These are phyloP conservation scores for Dipteronia dyeriana DNA, from an alignment of 345 rosid species.

Conservation along the genomic window DNA sequence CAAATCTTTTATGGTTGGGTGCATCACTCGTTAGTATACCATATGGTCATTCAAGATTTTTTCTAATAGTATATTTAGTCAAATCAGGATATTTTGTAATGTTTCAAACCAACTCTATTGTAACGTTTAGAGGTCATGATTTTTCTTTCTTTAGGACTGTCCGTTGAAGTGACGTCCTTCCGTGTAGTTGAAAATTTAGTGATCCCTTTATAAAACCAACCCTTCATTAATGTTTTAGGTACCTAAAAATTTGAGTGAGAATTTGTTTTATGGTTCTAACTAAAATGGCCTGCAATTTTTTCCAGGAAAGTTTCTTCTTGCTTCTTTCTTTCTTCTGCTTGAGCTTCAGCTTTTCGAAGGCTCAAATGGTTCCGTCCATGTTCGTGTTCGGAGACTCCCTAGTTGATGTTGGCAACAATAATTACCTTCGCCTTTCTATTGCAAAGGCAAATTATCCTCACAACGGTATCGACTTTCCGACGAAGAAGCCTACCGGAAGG, in stretches of 20 bases:
- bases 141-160: too few relatives aligned
- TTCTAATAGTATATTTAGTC: too few relatives aligned
- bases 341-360: constrained; percentile 8
- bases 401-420: constrained; percentile 59
- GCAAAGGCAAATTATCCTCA: constrained; percentile 50
- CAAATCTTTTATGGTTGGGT: too few relatives aligned
- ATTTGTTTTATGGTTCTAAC: background rate
- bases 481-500: constrained; percentile 51
- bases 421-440: constrained; percentile 36
- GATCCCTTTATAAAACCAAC: background rate
- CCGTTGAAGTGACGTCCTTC: too few relatives aligned
- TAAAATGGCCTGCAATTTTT: constrained; percentile 1
- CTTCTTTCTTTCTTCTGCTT: background rate
- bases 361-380: constrained; percentile 47
- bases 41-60: too few relatives aligned
- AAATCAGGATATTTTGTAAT: too few relatives aligned
- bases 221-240: background rate
- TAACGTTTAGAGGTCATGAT: too few relatives aligned
- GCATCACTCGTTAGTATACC: too few relatives aligned
- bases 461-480: constrained; percentile 54
- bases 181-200: too few relatives aligned
- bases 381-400: constrained; percentile 56
- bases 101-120: too few relatives aligned
- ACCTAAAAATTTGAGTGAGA: background rate
- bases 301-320: background rate